Evolutionary conservation across 371 early-diverging fungal species (phyloP).

Genomic region (Lichtheimia ramosa): DNA sequence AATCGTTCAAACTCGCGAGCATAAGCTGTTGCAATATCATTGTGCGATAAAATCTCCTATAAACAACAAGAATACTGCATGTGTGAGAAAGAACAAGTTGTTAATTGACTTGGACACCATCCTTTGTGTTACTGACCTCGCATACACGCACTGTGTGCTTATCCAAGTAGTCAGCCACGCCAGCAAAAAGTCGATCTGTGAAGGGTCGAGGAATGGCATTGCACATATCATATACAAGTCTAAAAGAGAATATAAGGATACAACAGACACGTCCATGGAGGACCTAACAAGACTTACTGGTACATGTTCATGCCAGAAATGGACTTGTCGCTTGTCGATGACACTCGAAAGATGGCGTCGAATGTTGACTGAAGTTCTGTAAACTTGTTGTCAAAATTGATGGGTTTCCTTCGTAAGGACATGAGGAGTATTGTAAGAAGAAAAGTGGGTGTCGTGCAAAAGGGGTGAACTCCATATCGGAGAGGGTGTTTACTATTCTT

Average conservation of each 20-base stretch:
- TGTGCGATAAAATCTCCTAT: constrained; percentile 60
- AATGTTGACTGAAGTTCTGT: constrained; percentile 52
- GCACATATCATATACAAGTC: constrained; percentile 63
- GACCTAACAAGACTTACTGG: constrained; percentile 43
- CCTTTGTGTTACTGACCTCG: constrained; percentile 39
- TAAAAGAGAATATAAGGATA: constrained; percentile 3
- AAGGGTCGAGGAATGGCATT: constrained; percentile 75
- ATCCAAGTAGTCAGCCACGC: constrained; percentile 69
- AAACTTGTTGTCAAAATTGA: constrained; percentile 64
- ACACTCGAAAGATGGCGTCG: constrained; percentile 57
- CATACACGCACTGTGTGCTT: constrained; percentile 55
- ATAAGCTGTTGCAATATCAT: constrained; percentile 75
- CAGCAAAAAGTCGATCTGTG: constrained; percentile 67
- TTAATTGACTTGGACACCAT: neutral
- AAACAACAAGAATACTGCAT: neutral
- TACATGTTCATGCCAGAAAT: constrained; percentile 76
- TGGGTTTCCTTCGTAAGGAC: constrained; percentile 61
- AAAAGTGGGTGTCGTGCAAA: neutral
- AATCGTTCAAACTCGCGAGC: constrained; percentile 74
- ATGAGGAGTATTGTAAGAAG: constrained; percentile 21
- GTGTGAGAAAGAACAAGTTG: too few species aligned
- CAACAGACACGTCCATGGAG: too few species aligned
- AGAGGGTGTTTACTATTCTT: too few species aligned
- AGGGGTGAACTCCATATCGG: too few species aligned
- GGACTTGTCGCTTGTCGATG: constrained; percentile 28